phyloP scores from a whole-genome alignment of 1,284 basidiomycete species.

The Sporisorium exsertum region DNA sequence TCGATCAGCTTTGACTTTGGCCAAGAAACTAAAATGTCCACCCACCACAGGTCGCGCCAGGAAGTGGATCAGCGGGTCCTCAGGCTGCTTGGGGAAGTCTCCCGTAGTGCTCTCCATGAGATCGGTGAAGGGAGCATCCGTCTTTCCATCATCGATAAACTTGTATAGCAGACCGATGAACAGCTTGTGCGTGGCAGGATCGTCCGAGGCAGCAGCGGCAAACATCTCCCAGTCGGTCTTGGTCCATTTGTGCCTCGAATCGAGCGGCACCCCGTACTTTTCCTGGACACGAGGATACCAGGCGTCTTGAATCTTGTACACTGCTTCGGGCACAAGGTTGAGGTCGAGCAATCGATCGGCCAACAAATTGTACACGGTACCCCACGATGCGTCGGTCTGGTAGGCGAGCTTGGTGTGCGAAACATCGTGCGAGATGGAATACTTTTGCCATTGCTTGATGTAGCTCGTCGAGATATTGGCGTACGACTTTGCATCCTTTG shows the following conservation, averaged over 20 bases:
- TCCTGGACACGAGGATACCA: constrained; percentile 63
- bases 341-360: constrained; percentile 68
- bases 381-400: constrained; percentile 67
- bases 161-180: constrained; percentile 64
- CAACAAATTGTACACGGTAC: constrained; percentile 67
- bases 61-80: constrained; percentile 67
- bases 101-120: constrained; percentile 63
- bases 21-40: constrained; percentile 68
- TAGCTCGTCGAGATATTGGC: constrained; percentile 58
- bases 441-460: constrained; percentile 58
- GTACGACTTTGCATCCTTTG: constrained; percentile 55
- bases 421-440: constrained; percentile 54
- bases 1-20: constrained; percentile 65
- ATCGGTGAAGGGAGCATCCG: constrained; percentile 69
- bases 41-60: constrained; percentile 68
- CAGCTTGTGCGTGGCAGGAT: constrained; percentile 54
- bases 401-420: constrained; percentile 69
- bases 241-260: constrained; percentile 67
- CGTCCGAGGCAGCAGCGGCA: constrained; percentile 61
- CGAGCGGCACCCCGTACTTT: constrained; percentile 67
- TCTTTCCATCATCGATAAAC: constrained; percentile 62
- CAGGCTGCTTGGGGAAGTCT: constrained; percentile 41
- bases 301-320: constrained; percentile 67
- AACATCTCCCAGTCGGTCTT: constrained; percentile 70
- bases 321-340: constrained; percentile 59